Evolutionary conservation across 345 rosid genomes (phyloP), one percentile per base, ranked within the genome.

Genomic region (Arabidopsis suecica): DNA sequence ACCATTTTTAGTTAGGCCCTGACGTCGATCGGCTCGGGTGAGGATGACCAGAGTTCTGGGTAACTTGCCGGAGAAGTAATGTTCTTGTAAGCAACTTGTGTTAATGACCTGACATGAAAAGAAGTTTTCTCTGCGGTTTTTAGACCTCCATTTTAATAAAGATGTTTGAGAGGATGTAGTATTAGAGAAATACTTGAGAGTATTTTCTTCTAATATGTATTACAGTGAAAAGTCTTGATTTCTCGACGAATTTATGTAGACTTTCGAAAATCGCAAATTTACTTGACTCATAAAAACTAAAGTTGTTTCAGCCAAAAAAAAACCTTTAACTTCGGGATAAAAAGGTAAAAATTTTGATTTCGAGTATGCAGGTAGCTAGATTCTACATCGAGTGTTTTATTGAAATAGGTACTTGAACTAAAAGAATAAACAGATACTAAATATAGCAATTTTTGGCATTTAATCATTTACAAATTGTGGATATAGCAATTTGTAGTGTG

Each of bases 331-430:
- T 30, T 28, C 32, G 25, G 2, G 69, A 11, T 30, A 63, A 10
- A 53, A 61, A 58, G 3, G 32, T 28, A 7, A 61, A 23, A n/a
- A 36, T 60, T 3, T 48, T 23, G 38, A 60, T 9, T 47, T 70
- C 5, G 16, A 60, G 67, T 49, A 34, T 23, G 45, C 22, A 14
- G 57, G 5, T 16, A 36, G 22, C 22, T 20, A 20, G 8, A 36
- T 59, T 71, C 28, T 71, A 60, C 58, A 34, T 45, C 7, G 23
- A 9, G 25, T 70, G 45, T 22, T 16, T 70, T 33, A 5, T 13
- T 50, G 22, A 57, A 16, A 44, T 5, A 47, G 22, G 20, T n/a
- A 48, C 59, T 37, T 23, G 48, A 71, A 6, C 75, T 16, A 61
- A 71, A 38, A 28, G 2, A 49, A 4, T 25, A 16, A 25, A 50